phyloP scores from a whole-genome alignment of 495 filamentous ascomycete species.

The Neurospora sp. region DNA sequence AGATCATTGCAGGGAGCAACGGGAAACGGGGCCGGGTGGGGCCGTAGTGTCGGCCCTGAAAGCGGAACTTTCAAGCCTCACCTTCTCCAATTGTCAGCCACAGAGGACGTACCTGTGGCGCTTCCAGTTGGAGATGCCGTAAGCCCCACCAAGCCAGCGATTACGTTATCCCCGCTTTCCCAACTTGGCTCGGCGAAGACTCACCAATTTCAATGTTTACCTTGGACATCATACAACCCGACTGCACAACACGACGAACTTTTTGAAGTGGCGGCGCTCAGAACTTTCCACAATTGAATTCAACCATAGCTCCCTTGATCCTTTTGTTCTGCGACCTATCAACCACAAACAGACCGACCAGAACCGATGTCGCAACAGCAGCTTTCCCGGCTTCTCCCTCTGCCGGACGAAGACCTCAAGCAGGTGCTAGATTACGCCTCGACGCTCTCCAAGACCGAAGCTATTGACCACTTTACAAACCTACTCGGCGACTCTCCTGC shows the following conservation, averaged over 20 bases:
- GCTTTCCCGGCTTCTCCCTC: slow-evolving; percentile 64
- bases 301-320: too few species aligned
- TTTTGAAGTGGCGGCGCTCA: neutral
- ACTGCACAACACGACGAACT: neutral
- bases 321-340: too few species aligned
- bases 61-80: neutral
- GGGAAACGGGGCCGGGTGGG: neutral
- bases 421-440: slow-evolving; percentile 75
- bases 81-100: neutral
- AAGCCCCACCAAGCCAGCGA: neutral
- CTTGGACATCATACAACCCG: neutral
- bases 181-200: neutral
- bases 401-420: slow-evolving; percentile 72
- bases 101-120: neutral
- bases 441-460: slow-evolving; percentile 56
- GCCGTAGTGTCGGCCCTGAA: neutral
- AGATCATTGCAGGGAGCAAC: neutral
- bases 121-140: neutral
- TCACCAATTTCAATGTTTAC: neutral
- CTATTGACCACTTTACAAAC: slow-evolving; percentile 75
- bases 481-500: slow-evolving; percentile 79
- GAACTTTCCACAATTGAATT: neutral
- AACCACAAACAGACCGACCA: neutral
- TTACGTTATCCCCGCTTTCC: neutral
- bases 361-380: slow-evolving; percentile 50